Evolutionary conservation across 2,329 filamentous ascomycete species (phyloP).

Genomic region (Alternaria solani): DNA sequence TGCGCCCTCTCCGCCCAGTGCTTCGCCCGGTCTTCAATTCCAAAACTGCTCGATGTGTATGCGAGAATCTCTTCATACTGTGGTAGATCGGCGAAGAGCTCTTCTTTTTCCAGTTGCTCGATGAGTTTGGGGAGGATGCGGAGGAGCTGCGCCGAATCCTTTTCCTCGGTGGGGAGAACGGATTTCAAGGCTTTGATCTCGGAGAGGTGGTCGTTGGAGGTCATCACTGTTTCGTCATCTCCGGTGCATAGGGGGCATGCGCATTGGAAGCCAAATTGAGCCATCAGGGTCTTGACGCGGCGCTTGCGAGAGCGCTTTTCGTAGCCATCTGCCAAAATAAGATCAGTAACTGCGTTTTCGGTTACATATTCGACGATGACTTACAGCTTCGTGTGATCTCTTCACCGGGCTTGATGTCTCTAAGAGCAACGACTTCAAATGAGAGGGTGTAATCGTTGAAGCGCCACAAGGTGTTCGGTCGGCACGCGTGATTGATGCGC

Average conservation of each 20-base stretch:
- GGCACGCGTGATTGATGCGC: constrained; percentile 49
- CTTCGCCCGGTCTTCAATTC: constrained; percentile 34
- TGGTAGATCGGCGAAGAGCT: constrained; percentile 31
- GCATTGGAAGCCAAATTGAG: constrained; percentile 43
- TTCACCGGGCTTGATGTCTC: constrained; percentile 37
- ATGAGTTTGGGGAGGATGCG: constrained; percentile 37
- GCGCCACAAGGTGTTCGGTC: constrained; percentile 45
- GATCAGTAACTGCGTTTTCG: neutral
- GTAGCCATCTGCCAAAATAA: constrained; percentile 34
- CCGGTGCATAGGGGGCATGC: constrained; percentile 41
- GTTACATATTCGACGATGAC: neutral
- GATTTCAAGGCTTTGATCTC: constrained; percentile 38
- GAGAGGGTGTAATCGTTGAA: constrained; percentile 41
- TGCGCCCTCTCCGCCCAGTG: constrained; percentile 40
- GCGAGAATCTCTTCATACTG: constrained; percentile 46
- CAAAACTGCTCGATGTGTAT: constrained; percentile 41
- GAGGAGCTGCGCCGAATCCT: constrained; percentile 32
- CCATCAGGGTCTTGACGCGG: constrained; percentile 29
- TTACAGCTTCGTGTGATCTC: constrained; percentile 45
- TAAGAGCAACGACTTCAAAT: constrained; percentile 40
- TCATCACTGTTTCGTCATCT: constrained; percentile 14
- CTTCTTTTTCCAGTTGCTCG: constrained; percentile 37
- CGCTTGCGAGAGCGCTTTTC: constrained; percentile 22
- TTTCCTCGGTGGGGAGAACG: constrained; percentile 30
- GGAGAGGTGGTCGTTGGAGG: constrained; percentile 37